phyloP scores from a whole-genome alignment of 106 monocot genomes.

The Gastrodia elata region DNA sequence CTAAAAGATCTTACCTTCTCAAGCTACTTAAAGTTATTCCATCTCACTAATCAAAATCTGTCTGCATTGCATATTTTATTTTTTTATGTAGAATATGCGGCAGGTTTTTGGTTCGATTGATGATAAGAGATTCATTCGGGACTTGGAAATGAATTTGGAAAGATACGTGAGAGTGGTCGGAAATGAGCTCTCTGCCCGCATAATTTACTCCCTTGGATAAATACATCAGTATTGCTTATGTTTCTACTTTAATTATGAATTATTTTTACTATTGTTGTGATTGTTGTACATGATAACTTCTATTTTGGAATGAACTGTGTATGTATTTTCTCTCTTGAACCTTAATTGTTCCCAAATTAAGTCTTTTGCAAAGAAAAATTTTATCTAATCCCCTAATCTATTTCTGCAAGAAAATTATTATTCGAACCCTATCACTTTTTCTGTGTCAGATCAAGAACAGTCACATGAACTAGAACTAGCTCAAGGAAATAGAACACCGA shows the following conservation, averaged over 20 bases:
- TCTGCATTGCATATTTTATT: background rate
- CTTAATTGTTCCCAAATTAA: too few relatives aligned
- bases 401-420: too few relatives aligned
- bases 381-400: too few relatives aligned
- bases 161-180: constrained; percentile 39
- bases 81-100: constrained; percentile 32
- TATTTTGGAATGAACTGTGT: background rate
- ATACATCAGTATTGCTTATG: background rate
- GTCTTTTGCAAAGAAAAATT: too few relatives aligned
- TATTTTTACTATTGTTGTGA: background rate
- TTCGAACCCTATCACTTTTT: too few relatives aligned
- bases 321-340: too few relatives aligned
- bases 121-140: constrained; percentile 13
- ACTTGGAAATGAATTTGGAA: constrained; percentile 37
- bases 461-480: too few relatives aligned
- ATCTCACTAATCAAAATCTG: too few relatives aligned
- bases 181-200: constrained; percentile 28
- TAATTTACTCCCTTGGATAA: constrained; percentile 43
- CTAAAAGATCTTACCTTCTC: too few relatives aligned
- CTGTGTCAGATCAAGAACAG: too few relatives aligned
- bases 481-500: too few relatives aligned
- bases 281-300: background rate
- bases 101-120: constrained; percentile 29
- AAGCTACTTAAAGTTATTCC: too few relatives aligned
- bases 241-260: background rate